Conservation (phyloP, 2,329 filamentous ascomycete genomes). For the Penicillium carneum region DNA sequence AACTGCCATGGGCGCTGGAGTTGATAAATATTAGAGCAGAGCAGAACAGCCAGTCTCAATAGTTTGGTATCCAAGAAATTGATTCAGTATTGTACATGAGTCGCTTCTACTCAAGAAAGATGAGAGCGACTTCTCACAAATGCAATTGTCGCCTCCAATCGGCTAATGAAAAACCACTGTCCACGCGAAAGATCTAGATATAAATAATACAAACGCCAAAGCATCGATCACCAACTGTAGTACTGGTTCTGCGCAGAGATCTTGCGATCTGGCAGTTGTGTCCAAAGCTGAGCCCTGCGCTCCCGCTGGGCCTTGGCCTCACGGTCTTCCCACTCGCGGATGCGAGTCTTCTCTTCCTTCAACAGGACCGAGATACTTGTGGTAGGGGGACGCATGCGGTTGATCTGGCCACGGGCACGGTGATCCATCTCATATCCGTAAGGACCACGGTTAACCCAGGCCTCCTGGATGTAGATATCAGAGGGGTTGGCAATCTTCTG, state of each 20-base stretch:
- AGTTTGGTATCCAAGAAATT: conserved; percentile 23
- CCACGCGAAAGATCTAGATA: conserved; percentile 33
- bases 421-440: conserved; percentile 69
- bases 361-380: conserved; percentile 80
- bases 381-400: conserved; percentile 72
- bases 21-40: conserved; percentile 32
- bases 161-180: conserved; percentile 30
- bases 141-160: conserved; percentile 25
- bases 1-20: conserved; percentile 23
- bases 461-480: conserved; percentile 88
- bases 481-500: conserved; percentile 75
- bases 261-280: conserved; percentile 83
- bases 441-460: conserved; percentile 84
- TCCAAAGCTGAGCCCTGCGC: conserved; percentile 79
- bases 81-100: conserved; percentile 35
- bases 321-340: conserved; percentile 79
- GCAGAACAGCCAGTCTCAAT: conserved; percentile 1
- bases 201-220: conserved; percentile 45
- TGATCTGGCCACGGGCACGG: conserved; percentile 76
- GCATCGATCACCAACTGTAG: conserved; percentile 77
- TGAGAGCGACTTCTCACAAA: conserved; percentile 21
- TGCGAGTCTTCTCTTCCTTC: conserved; percentile 91
- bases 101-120: conserved; percentile 11
- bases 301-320: conserved; percentile 79
- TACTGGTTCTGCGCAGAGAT: conserved; percentile 86